phyloP scores from a whole-genome alignment of 2,329 filamentous ascomycete species.

The Fusarium aywerte region DNA sequence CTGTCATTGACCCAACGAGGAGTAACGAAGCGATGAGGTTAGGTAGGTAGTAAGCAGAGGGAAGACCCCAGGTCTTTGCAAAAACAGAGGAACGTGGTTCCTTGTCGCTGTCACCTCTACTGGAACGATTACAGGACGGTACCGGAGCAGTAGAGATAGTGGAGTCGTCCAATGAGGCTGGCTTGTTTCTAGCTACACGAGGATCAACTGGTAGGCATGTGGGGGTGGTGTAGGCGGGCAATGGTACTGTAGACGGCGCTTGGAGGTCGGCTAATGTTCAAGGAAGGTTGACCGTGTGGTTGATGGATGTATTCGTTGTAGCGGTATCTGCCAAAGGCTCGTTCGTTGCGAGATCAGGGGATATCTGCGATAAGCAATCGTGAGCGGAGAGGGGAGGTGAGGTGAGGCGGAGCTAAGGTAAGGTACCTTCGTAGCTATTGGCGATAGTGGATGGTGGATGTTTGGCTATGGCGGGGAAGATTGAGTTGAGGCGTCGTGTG shows the following conservation, averaged over 20 bases:
- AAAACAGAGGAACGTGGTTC: constrained; percentile 26
- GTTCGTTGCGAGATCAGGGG: constrained; percentile 12
- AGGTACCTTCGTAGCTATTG: constrained; percentile 34
- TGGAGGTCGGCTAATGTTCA: constrained; percentile 33
- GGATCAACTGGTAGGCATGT: constrained; percentile 46
- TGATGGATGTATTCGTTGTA: constrained; percentile 9
- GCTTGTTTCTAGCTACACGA: constrained; percentile 45
- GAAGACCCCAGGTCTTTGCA: constrained; percentile 21
- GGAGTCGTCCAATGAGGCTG: constrained; percentile 47
- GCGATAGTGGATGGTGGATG: constrained; percentile 31
- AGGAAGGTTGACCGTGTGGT: constrained; percentile 21
- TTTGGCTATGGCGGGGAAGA: constrained; percentile 32
- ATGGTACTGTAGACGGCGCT: constrained; percentile 42
- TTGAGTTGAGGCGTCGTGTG: constrained; percentile 39
- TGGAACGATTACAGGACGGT: constrained; percentile 38
- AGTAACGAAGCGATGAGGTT: constrained; percentile 26
- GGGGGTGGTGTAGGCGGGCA: constrained; percentile 44
- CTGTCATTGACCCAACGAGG: constrained; percentile 47
- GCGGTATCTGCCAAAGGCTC: constrained; percentile 11
- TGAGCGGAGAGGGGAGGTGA: constrained; percentile 33
- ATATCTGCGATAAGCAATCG: constrained; percentile 36
- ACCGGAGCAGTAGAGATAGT: constrained; percentile 40
- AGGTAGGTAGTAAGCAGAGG: constrained; percentile 28
- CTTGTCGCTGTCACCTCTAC: constrained; percentile 28
- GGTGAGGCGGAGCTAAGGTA: constrained; percentile 31